Evolutionary conservation across 148 eudicot species (phyloP).

Genomic region (Fallopia convolvulus): DNA sequence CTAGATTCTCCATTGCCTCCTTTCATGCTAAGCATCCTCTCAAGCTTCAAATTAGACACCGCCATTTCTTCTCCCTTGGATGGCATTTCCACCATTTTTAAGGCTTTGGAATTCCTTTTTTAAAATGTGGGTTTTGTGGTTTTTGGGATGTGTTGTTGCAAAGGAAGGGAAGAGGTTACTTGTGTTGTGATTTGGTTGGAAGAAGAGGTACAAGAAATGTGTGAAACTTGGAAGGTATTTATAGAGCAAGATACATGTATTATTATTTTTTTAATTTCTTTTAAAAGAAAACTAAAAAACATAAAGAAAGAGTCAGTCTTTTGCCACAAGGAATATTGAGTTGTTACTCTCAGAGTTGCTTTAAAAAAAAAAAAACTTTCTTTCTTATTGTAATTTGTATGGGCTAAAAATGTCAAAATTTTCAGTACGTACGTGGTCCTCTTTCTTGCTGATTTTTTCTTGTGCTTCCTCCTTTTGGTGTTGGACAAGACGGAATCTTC

Average conservation of each 20-base stretch:
- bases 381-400: background rate
- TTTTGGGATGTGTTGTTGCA: background rate
- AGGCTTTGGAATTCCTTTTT: background rate
- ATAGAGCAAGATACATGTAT: background rate
- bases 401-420: background rate
- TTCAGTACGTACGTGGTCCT: background rate
- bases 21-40: slow-evolving; percentile 90
- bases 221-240: background rate
- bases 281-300: background rate
- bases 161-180: background rate
- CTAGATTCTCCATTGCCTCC: slow-evolving; percentile 92
- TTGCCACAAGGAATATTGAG: background rate
- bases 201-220: background rate
- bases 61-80: slow-evolving; percentile 50
- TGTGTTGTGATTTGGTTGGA: background rate
- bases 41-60: slow-evolving; percentile 63
- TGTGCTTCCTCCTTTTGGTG: background rate
- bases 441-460: background rate
- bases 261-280: background rate
- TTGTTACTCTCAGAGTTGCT: background rate
- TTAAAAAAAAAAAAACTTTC: background rate
- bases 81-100: slow-evolving; percentile 26
- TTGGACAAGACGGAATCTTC: background rate
- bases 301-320: background rate
- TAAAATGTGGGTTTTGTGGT: background rate